Evolutionary conservation across 2,329 filamentous ascomycete genomes (phyloP), one percentile per base, ranked within the genome.

Genomic region (Aspergillus sp.): DNA sequence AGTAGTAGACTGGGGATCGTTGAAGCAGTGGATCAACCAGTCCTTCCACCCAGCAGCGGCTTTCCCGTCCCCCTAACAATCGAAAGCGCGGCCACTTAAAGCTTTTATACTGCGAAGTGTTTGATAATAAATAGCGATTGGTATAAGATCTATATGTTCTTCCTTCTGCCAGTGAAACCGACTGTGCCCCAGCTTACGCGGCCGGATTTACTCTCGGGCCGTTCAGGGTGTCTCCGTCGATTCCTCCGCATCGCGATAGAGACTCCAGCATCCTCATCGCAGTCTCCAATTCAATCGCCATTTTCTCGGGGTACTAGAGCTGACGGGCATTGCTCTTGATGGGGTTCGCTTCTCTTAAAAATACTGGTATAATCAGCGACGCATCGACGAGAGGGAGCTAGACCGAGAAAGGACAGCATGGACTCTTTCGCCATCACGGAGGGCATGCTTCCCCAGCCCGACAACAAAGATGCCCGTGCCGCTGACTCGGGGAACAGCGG

Each of bases 361-460:
- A 12, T 6, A 37, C 51, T 47, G 14, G 7, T 21, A 46, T 40
- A 39, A 21, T 24, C 8, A 51, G 37, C 21, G 55, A 40, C 40
- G 21, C 51, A 51, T 21, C 21, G 45, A 45, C 31, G 47, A 46
- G 12, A 33, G 49, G 27, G 23, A 17, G 11, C 52, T 41, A 45
- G 21, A 52, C 27, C 24, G 39, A 15, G 33, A 24, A 45, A 37
- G n/a, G 46, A 40, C 56, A 64, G 62, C 50, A 80, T 80, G 77
- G 77, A 80, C 63, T 70, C 72, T 33, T 74, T 79, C 55, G 74
- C 74, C 37, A 70, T 76, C 39, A 73, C 73, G 48, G 77, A 78
- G 65, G 68, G 70, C 61, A 70, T 75, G 55, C 66, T 72, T 47
- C 68, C 72, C 56, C 68, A 69, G 39, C 56, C 66, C 23, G 68